Evolutionary conservation across 192 early-diverging fungal species (phyloP).

Genomic region (Backusella australiensis): DNA sequence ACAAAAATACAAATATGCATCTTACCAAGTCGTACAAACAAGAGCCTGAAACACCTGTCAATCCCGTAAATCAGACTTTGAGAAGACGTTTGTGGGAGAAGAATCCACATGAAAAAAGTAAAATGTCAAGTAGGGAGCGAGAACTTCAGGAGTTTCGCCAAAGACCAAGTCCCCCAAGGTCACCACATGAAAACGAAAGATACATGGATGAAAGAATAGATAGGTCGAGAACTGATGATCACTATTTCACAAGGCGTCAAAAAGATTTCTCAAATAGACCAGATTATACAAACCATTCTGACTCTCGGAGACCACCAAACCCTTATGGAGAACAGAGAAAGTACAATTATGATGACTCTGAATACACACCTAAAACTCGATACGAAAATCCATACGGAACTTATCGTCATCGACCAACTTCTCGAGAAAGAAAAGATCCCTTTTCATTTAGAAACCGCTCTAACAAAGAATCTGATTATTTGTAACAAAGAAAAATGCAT

Average conservation of each 20-base stretch:
- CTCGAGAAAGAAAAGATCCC: constrained; percentile 1
- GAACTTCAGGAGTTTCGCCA: constrained; percentile 14
- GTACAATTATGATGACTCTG: neutral
- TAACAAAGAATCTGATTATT: neutral
- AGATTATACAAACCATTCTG: neutral
- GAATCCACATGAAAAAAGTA: neutral
- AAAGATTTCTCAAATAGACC: neutral
- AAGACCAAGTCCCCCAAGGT: neutral
- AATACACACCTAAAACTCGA: neutral
- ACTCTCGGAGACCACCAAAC: neutral
- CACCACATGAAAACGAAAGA: neutral
- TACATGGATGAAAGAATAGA: neutral
- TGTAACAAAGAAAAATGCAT: neutral
- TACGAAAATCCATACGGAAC: neutral
- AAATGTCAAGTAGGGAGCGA: constrained; percentile 8
- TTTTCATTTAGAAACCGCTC: neutral
- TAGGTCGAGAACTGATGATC: neutral
- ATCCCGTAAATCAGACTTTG: neutral
- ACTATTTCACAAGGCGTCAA: neutral
- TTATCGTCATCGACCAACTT: constrained; percentile 2
- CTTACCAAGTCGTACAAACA: too few relatives aligned
- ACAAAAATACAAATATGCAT: constrained; percentile 11
- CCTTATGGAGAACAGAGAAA: neutral
- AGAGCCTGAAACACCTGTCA: neutral
- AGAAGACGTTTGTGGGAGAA: constrained; percentile 8